Base-by-base conservation (phyloP, 2,329 filamentous ascomycete species). In the Diaporthe citri region DNA sequence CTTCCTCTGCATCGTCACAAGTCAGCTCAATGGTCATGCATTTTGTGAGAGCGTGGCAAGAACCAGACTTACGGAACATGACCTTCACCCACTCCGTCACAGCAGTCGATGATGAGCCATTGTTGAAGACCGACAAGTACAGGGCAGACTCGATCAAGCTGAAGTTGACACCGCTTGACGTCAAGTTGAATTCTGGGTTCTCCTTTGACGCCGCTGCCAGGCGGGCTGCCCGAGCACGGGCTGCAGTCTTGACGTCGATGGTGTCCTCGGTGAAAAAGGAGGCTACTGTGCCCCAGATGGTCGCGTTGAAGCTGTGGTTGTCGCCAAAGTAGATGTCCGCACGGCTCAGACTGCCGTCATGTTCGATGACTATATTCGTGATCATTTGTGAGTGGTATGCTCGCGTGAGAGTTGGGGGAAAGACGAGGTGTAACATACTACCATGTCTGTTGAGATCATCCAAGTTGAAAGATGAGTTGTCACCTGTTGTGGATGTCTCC, bases 261-360 rank as follows among this genome's bases (percentile, higher is more conserved):
- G 76, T 78, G 1, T 72, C 66, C 13, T 77, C 64, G 10, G 74
- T 76, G 46, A 81, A 80, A 25, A 78, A 74, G 34, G 73, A 52
- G 0, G 77, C 73, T 7, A 80, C 77, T 0, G 78, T 77, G 17
- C 72, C 77, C 78, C 79, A 84, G 31, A 81, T 79, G 13, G 77
- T 76, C 7, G 76, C 57, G 59, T 80, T 73, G 72, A 83, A 84
- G 43, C 78, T 79, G 70, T 80, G 77, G 76, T 82, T 82, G 73
- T 83, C 79, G 43, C 81, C 82, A 28, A 80, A 80, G 72, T 77
- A 76, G 51, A 79, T 36, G 72, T 83, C 82, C 60, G 79, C 78
- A 52, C 82, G 79, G 75, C 77, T 80, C 1, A 84, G 76, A 48
- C 79, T 81, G 52, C 81, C 81, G 71, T 84, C 82, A 74, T 83